Base-by-base conservation (phyloP, 441 rosid species). In the Arabidopsis hybrid region DNA sequence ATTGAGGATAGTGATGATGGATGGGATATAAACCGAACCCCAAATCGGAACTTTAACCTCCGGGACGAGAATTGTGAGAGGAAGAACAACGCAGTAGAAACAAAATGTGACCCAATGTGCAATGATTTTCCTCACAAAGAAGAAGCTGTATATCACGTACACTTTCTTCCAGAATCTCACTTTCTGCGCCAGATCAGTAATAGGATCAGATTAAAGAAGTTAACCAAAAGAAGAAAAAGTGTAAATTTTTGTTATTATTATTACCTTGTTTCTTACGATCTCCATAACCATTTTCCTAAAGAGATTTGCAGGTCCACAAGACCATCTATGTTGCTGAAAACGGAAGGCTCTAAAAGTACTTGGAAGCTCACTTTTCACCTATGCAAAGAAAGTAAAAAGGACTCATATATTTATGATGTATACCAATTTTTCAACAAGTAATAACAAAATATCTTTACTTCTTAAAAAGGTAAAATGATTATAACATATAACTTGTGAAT, bases 281-380 rank as follows among this genome's bases (percentile, higher is more conserved):
- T 94, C 99, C 91, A 90, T 85, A 10, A 82, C 95, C 99, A 94
- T 94, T 86, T 94, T 94, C 85, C 94, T 87, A 82, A 94, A 94
- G 49, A 94, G 85, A 83, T 94, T 94, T 18, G 99, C 99, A 49
- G 99, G 99, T 65, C 99, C 99, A 68, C 99, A 94, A 14, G 99
- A 94, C 99, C 99, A 94, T 77, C 99, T 83, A 66, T 94, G 99
- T 84, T 94, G 99, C 87, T 94, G 99, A 74, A 86, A 94, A 2
- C 97, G 85, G 80, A 90, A 94, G 67, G 99, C 99, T 78, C 91
- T 90, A 79, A 92, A 94, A 47, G 97, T 94, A 85, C 99, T 94
- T 2, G 99, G 99, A 29, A 94, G 97, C 78, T 94, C 99, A 78
- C 97, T 94, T 83, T 92, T 94, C 77, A 84, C 99, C 98, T 94